Evolutionary conservation across 768 basidiomycete species (phyloP).

Genomic region (Phlegmacium glaucopus): DNA sequence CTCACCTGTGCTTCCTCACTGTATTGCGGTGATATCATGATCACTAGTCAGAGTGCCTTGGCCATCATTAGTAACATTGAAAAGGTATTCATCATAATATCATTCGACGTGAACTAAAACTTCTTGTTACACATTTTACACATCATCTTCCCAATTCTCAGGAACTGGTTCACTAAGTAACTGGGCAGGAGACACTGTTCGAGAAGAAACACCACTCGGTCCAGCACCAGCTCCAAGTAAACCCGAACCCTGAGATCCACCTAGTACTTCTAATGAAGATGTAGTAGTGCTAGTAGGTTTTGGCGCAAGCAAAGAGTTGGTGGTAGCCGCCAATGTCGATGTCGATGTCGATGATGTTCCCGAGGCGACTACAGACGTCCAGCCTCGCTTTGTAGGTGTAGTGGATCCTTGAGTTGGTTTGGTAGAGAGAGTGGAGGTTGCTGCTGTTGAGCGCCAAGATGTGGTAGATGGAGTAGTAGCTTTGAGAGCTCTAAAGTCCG

Average conservation of each 20-base stretch:
- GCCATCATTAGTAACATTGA: no score
- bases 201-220: background rate
- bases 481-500: constrained; percentile 43
- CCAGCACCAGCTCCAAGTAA: background rate
- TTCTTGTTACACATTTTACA: constrained; percentile 7
- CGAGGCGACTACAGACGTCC: constrained; percentile 19
- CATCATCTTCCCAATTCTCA: constrained; percentile 37
- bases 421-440: constrained; percentile 2
- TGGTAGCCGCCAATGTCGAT: constrained; percentile 5
- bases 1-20: no score
- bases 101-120: no score
- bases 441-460: constrained; percentile 18
- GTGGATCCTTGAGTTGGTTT: constrained; percentile 1
- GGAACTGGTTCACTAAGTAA: constrained; percentile 14
- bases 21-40: no score
- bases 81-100: no score
- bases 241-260: constrained; percentile 2
- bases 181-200: constrained; percentile 11
- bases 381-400: constrained; percentile 16
- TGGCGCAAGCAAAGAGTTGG: constrained; percentile 3
- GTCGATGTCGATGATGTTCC: constrained; percentile 10
- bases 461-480: constrained; percentile 5
- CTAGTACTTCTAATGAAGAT: background rate
- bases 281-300: no score
- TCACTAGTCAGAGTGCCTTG: no score